Conservation (phyloP, 371 early-diverging fungal genomes). For the Rhizopus delemar region DNA sequence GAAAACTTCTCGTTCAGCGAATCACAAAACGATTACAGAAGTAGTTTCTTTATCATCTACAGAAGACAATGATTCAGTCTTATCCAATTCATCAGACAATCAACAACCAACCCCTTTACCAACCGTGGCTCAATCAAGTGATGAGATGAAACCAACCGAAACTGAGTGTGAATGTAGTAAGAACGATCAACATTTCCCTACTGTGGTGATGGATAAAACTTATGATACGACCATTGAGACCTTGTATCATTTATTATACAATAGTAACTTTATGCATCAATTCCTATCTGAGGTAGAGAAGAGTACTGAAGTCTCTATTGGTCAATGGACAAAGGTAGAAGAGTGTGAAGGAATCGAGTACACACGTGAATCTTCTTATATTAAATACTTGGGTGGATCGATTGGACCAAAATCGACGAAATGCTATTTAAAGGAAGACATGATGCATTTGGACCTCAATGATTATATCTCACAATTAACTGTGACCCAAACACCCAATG, state of each 20-base stretch:
- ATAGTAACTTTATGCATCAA: slow-evolving; percentile 36
- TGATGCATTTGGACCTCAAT: slow-evolving; percentile 58
- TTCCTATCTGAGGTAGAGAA: slow-evolving; percentile 46
- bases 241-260: slow-evolving; percentile 49
- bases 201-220: slow-evolving; percentile 45
- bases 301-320: slow-evolving; percentile 37
- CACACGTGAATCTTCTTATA: slow-evolving; percentile 33
- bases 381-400: slow-evolving; percentile 39
- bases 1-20: slow-evolving; percentile 21
- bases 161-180: slow-evolving; percentile 48
- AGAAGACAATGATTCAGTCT: slow-evolving; percentile 3
- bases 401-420: slow-evolving; percentile 72
- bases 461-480: slow-evolving; percentile 57
- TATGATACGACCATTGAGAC: slow-evolving; percentile 49
- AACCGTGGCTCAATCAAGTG: neutral
- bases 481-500: slow-evolving; percentile 75
- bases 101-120: slow-evolving; percentile 13
- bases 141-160: slow-evolving; percentile 1
- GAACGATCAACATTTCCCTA: slow-evolving; percentile 52
- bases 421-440: slow-evolving; percentile 61
- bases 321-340: slow-evolving; percentile 35
- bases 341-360: slow-evolving; percentile 12
- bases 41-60: neutral
- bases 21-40: neutral
- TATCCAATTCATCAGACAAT: neutral